Conservation (phyloP, 2,329 filamentous ascomycete species). For the Xylaria arbuscula region DNA sequence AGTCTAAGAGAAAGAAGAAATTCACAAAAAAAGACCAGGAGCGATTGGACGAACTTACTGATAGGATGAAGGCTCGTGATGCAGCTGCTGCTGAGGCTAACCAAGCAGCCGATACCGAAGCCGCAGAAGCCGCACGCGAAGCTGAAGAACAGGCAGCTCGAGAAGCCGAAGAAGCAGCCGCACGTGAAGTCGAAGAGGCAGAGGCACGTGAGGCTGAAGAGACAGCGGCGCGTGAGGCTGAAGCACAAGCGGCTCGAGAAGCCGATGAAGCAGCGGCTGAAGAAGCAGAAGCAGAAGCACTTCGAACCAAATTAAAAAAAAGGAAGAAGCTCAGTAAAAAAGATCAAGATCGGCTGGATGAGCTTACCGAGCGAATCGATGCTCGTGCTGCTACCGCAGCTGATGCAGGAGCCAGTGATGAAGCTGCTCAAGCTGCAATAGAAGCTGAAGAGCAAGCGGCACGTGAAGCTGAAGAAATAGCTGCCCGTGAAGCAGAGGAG, state of each 20-base stretch:
- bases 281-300: slow-evolving; percentile 26
- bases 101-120: too few relatives aligned
- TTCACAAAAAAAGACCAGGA: slow-evolving; percentile 27
- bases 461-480: slow-evolving; percentile 41
- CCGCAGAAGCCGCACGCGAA: slow-evolving; percentile 14
- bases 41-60: slow-evolving; percentile 31
- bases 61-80: slow-evolving; percentile 28
- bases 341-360: slow-evolving; percentile 33
- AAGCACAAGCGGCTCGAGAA: slow-evolving; percentile 11
- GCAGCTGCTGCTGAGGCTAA: slow-evolving; percentile 20
- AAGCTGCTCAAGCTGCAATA: slow-evolving; percentile 42
- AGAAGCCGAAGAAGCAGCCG: slow-evolving; percentile 12
- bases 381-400: slow-evolving; percentile 43
- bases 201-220: too few relatives aligned
- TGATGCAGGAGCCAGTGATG: slow-evolving; percentile 7
- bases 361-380: slow-evolving; percentile 29
- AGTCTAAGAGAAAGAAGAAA: slow-evolving; percentile 25
- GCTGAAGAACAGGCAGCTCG: slow-evolving; percentile 44
- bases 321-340: slow-evolving; percentile 25
- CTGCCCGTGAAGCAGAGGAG: slow-evolving; percentile 43
- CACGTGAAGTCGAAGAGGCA: slow-evolving; percentile 39
- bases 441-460: slow-evolving; percentile 42
- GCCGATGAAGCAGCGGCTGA: slow-evolving; percentile 35
- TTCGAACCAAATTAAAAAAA: slow-evolving; percentile 19
- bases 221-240: slow-evolving; percentile 1